phyloP scores from a whole-genome alignment of 202 grass and related monocot genomes.

The Schoenoplectus triqueter region DNA sequence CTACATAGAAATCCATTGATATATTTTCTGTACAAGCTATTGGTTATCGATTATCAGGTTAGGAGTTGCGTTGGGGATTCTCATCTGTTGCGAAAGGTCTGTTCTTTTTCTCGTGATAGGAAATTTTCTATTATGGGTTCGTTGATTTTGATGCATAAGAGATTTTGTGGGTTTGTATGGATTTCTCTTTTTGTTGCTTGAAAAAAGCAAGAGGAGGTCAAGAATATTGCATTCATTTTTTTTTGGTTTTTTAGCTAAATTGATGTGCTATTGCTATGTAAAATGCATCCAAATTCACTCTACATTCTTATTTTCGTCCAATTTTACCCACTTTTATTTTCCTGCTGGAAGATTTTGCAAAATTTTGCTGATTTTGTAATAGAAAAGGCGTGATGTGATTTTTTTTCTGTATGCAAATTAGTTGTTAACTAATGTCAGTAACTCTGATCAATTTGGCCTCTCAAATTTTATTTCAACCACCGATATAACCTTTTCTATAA shows the following conservation, averaged over 20 bases:
- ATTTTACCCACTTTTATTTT: background rate
- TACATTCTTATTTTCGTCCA: slow-evolving; percentile 28
- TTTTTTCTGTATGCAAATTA: slow-evolving; percentile 7
- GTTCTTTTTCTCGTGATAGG: background rate
- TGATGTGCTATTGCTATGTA: background rate
- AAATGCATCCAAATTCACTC: slow-evolving; percentile 25
- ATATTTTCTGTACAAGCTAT: slow-evolving; percentile 10
- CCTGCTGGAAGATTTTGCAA: background rate
- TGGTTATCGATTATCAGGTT: background rate
- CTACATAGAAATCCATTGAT: background rate
- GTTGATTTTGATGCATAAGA: slow-evolving; percentile 8
- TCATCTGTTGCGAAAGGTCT: slow-evolving; percentile 25
- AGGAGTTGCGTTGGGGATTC: slow-evolving; percentile 26
- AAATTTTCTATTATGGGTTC: slow-evolving; percentile 28
- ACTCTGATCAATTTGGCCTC: slow-evolving; percentile 21
- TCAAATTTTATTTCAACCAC: slow-evolving; percentile 9
- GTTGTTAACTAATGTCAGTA: slow-evolving; percentile 9
- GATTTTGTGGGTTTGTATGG: background rate
- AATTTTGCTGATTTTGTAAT: slow-evolving; percentile 4
- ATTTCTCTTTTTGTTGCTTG: background rate
- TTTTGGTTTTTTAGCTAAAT: slow-evolving; percentile 1
- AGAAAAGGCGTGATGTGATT: background rate
- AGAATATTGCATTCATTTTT: background rate
- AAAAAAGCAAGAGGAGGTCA: background rate
- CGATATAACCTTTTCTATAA: background rate